Conservation (phyloP, 768 basidiomycete species). For the Lentinula edodes region DNA sequence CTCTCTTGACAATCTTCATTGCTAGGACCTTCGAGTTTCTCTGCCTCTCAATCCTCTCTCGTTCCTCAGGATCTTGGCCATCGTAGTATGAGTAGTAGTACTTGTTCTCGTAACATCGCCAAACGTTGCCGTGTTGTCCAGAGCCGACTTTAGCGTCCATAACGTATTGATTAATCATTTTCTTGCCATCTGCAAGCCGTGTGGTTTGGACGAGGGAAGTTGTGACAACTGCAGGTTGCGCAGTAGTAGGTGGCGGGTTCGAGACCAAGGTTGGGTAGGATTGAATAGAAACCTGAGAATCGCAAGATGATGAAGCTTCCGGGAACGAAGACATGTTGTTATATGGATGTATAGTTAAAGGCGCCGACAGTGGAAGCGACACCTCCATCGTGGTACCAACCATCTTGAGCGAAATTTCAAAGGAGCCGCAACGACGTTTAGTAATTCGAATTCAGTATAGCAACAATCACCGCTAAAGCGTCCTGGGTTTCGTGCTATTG, state of each 20-base stretch:
- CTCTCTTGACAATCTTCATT: constrained; percentile 72
- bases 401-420: background rate
- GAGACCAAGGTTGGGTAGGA: background rate
- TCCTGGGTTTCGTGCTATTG: background rate
- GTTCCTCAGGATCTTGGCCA: background rate
- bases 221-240: constrained; percentile 33
- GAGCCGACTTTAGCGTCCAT: constrained; percentile 72
- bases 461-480: background rate
- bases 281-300: background rate
- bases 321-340: background rate
- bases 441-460: background rate
- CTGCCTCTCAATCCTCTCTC: background rate
- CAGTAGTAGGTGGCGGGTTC: background rate
- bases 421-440: background rate
- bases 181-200: constrained; percentile 30
- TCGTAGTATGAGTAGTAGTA: background rate
- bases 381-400: background rate
- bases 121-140: constrained; percentile 90
- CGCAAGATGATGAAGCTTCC: background rate
- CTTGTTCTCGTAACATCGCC: constrained; percentile 41
- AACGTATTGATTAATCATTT: constrained; percentile 82
- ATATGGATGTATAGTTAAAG: too few species aligned
- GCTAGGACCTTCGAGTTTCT: constrained; percentile 38
- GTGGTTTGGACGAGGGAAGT: constrained; percentile 36
- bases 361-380: background rate